Evolutionary conservation across 306 rosid species (phyloP).

Genomic region (Cucumis hystrix): DNA sequence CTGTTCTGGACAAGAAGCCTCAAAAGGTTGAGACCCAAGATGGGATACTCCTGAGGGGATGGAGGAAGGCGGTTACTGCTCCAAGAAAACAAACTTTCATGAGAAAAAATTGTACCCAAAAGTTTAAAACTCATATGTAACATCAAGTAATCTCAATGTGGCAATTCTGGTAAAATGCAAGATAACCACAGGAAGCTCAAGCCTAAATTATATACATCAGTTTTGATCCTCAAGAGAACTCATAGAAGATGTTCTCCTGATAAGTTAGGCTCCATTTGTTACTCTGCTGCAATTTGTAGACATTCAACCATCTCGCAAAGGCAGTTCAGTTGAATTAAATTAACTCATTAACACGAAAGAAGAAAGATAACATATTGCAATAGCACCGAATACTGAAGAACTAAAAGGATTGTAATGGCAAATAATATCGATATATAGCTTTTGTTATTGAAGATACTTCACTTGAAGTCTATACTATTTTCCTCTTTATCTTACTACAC

Average conservation of each 20-base stretch:
- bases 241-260: background rate
- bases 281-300: background rate
- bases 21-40: slow-evolving; percentile 91
- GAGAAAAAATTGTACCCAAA: background rate
- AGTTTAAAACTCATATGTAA: background rate
- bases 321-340: background rate
- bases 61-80: slow-evolving; percentile 66
- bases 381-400: background rate
- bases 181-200: background rate
- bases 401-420: background rate
- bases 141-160: background rate
- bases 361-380: background rate
- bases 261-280: background rate
- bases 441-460: background rate
- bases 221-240: background rate
- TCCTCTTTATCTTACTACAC: background rate
- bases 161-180: background rate
- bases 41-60: slow-evolving; percentile 80
- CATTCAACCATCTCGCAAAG: background rate
- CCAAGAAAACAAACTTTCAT: slow-evolving; percentile 7
- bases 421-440: background rate
- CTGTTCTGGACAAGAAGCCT: slow-evolving; percentile 95
- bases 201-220: background rate
- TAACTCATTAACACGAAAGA: background rate
- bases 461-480: background rate